Evolutionary conservation across 176 grass and related monocot species (phyloP), one percentile per base, ranked within the genome.

Genomic region (Aegilops umbellulata): DNA sequence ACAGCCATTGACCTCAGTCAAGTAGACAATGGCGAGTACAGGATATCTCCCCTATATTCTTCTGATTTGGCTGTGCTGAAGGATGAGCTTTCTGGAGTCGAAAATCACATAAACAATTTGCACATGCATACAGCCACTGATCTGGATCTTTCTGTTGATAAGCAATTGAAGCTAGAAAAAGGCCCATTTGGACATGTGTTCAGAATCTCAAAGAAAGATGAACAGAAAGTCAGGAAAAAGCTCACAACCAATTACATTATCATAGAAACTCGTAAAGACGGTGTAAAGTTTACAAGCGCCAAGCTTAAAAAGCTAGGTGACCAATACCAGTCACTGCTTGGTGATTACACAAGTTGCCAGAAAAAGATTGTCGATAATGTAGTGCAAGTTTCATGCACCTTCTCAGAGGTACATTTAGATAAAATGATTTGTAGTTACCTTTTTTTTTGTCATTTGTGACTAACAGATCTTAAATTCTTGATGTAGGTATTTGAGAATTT

Each of bases 201-300:
- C 79, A 95, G 95, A 86, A 98, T 98, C 80, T 90, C 95, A 69
- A 98, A 98, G 86, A 98, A 98, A 94, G 95, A 98, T 65, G 95
- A 98, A 79, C 95, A 98, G 78, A 98, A 95, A 84, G 86, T 95
- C 32, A 98, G 95, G 82, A 98, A 94, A 88, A 98, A 95, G 39
- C 86, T 98, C 20, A 95, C 77, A 65, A 83, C 60, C 46, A 80
- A 85, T 67, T 98, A 98, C 79, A 89, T 98, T 79, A 92, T 98
- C 81, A 87, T 98, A 64, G 95, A 98, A 91, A 98, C 95, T 44
- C 91, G 95, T 76, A 98, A 98, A 89, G 95, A 98, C 89, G 95
- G 95, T 65, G 91, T 98, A 24, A 98, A 98, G 74, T 98, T 98
- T 65, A 92, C 95, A 74, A 92, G 90, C 77, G 83, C 91, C 11